Evolutionary conservation across 2,329 filamentous ascomycete species (phyloP).

Genomic region (Xylariales sp.): DNA sequence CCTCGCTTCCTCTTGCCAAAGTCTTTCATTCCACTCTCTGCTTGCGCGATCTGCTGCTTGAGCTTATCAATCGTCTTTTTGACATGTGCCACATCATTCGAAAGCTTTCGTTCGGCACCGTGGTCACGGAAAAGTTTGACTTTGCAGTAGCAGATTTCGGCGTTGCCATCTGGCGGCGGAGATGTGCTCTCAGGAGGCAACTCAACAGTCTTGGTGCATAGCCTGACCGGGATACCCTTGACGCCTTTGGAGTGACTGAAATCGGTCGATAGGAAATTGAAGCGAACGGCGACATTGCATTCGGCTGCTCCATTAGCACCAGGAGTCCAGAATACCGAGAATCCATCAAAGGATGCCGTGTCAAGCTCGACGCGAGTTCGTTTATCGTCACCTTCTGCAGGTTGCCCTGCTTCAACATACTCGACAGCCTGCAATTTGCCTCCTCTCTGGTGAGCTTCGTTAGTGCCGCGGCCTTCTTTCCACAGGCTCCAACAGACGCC

Average conservation of each 20-base stretch:
- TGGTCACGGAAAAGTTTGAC: constrained; percentile 97
- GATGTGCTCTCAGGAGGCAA: constrained; percentile 49
- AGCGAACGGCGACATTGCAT: constrained; percentile 84
- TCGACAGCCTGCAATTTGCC: constrained; percentile 93
- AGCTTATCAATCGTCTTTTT: constrained; percentile 96
- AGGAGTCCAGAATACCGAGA: constrained; percentile 85
- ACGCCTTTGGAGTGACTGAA: constrained; percentile 99
- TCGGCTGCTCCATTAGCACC: constrained; percentile 65
- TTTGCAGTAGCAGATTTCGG: constrained; percentile 90
- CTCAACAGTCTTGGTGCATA: constrained; percentile 85
- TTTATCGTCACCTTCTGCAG: constrained; percentile 59
- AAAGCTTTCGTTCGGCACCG: constrained; percentile 89
- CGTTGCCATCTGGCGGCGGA: constrained; percentile 38
- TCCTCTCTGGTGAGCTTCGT: constrained; percentile 89
- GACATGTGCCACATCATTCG: constrained; percentile 90
- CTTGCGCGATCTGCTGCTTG: constrained; percentile 86
- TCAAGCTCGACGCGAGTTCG: constrained; percentile 67
- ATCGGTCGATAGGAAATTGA: constrained; percentile 97
- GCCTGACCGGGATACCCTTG: constrained; percentile 89
- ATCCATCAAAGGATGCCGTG: constrained; percentile 84
- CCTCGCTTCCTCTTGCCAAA: constrained; percentile 60
- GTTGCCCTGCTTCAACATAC: constrained; percentile 68
- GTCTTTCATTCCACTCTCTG: constrained; percentile 63
- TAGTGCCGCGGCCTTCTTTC: constrained; percentile 96
- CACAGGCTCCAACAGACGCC: constrained; percentile 80